Base-by-base conservation (phyloP, 176 grass and related monocot genomes). In the Stipa capillata region DNA sequence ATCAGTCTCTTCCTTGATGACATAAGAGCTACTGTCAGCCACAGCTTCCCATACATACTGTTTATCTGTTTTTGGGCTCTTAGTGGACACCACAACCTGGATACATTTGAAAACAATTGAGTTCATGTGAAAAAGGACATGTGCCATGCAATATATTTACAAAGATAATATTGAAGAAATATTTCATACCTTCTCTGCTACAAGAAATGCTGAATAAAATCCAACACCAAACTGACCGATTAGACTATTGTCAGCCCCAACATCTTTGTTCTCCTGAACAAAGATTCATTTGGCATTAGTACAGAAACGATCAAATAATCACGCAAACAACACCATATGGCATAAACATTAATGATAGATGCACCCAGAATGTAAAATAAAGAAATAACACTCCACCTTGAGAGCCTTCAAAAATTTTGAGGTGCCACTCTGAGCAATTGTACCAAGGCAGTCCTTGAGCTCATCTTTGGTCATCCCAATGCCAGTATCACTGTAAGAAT, bases 211-310 rank as follows among this genome's bases (percentile, higher is more conserved):
- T 54, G 90, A 93, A 76, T 97, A 97, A 79, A 97, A 97, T 32
- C 93, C 88, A 84, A 93, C 93, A 82, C 93, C 93, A 83, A 97
- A 97, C 74, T 90, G 93, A 56, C 93, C 93, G 75, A 97, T 97
- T 42, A 93, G 65, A 59, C 93, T 60, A 90, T 97, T 97, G 27
- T 97, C 93, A 0, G 88, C 21, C 52, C 93, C 88, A 83, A 89
- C 78, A 83, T 97, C 90, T 74, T 97, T 82, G 79, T 97, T 97
- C 41, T 91, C 93, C 93, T 97, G 64, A 60, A 73, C 63, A 10
- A 44, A n/a, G 42, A 76, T 40, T 42, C 31, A 68, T 79, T 80
- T 56, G 27, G 7, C 23, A 37, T 82, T 72, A 76, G 41, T 27
- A 78, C 69, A 71, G 50, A 65, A 13, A 20, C 13, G 68, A 66